Conservation (phyloP, 306 rosid species). For the Quercus wislizeni region DNA sequence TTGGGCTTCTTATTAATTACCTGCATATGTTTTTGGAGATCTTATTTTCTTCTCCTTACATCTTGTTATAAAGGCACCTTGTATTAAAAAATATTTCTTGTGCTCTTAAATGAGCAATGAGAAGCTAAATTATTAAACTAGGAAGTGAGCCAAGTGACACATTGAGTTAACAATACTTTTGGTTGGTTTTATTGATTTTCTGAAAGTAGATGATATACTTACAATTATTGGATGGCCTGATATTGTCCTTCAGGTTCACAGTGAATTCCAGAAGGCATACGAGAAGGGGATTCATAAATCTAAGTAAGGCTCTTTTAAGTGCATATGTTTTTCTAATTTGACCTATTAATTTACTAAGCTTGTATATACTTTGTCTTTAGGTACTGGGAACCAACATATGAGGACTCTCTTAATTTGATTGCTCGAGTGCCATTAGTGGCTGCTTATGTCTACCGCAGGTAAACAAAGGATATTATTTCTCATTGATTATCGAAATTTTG, state of each 20-base stretch:
- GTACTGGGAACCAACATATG: slow-evolving; percentile 99
- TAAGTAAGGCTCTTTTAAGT: slow-evolving; percentile 41
- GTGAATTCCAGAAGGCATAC: slow-evolving; percentile 92
- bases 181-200: neutral
- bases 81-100: neutral
- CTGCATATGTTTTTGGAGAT: neutral
- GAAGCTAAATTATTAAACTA: neutral
- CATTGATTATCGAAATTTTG: neutral
- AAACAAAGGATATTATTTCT: slow-evolving; percentile 29
- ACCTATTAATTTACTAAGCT: slow-evolving; percentile 26
- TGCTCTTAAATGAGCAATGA: neutral
- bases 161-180: neutral
- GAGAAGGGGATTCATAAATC: slow-evolving; percentile 78
- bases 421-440: slow-evolving; percentile 89
- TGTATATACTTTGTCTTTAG: slow-evolving; percentile 34
- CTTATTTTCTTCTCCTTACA: neutral
- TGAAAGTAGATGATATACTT: slow-evolving; percentile 3
- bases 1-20: neutral
- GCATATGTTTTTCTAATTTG: slow-evolving; percentile 7
- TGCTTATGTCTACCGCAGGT: slow-evolving; percentile 91
- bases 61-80: neutral
- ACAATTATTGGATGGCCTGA: slow-evolving; percentile 6
- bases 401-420: slow-evolving; percentile 86
- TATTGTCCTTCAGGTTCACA: slow-evolving; percentile 65
- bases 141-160: neutral